A percentile compares a stretch with the other conserved stretches of the same genome.
Evolutionary conservation across 768 basidiomycete species (phyloP).

Genomic region (Mycena epipterygia): DNA sequence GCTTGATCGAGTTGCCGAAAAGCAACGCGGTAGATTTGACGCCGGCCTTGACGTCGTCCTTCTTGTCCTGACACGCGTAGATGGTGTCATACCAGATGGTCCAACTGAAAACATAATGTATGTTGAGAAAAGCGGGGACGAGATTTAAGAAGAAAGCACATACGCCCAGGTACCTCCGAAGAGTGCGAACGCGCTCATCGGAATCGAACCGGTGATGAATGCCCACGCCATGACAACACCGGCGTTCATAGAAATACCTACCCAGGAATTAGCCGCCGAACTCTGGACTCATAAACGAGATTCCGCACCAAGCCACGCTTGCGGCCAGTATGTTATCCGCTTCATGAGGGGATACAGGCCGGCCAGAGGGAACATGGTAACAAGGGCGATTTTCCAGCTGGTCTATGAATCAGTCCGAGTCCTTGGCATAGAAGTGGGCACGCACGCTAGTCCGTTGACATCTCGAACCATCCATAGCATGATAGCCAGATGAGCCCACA

Average conservation of each 20-base stretch:
- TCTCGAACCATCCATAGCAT: constrained; percentile 34
- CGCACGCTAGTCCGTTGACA: constrained; percentile 32
- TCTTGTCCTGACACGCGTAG: constrained; percentile 72
- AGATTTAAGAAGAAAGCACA: neutral
- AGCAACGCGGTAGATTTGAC: constrained; percentile 75
- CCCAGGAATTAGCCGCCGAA: neutral
- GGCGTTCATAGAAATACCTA: constrained; percentile 39
- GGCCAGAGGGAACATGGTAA: constrained; percentile 41
- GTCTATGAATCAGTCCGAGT: neutral
- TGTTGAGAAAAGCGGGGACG: neutral
- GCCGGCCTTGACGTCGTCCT: constrained; percentile 68
- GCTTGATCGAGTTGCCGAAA: constrained; percentile 61
- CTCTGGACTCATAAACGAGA: neutral
- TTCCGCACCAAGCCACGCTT: constrained; percentile 51
- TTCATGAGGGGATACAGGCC: constrained; percentile 58
- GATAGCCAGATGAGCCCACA: constrained; percentile 39
- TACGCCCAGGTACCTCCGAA: constrained; percentile 34
- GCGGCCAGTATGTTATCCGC: constrained; percentile 57
- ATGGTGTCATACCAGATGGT: constrained; percentile 59
- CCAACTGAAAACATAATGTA: constrained; percentile 24
- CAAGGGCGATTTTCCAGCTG: constrained; percentile 38
- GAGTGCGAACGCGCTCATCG: constrained; percentile 29
- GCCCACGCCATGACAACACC: constrained; percentile 41
- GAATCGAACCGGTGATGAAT: constrained; percentile 32
- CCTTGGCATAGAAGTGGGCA: neutral